Percentiles rank a stretch among this genome's conserved stretches.
phyloP scores from a whole-genome alignment of 495 filamentous ascomycete species.

The Aspergillus olivimuriae region DNA sequence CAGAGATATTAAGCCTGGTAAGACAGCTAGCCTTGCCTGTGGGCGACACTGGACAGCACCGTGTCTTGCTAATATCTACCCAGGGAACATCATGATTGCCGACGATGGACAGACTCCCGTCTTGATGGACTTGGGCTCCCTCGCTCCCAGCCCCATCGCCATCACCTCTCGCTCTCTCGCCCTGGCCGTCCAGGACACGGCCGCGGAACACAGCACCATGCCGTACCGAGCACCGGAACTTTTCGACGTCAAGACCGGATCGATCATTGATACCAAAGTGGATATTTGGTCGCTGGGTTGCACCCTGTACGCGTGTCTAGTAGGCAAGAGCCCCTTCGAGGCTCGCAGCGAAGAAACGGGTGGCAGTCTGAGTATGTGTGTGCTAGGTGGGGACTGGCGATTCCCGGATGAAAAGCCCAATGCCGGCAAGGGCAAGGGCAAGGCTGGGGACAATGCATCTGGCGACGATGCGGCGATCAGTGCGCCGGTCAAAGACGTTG shows the following conservation, averaged over 20 bases:
- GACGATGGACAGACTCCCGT: constrained; percentile 83
- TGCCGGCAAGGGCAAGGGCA: constrained; percentile 50
- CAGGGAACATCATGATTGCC: constrained; percentile 94
- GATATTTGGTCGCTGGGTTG: constrained; percentile 98
- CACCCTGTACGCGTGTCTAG: constrained; percentile 90
- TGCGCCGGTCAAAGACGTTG: constrained; percentile 74
- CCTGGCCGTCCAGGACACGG: constrained; percentile 84
- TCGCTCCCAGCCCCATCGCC: constrained; percentile 82
- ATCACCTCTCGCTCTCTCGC: constrained; percentile 90
- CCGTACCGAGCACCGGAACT: constrained; percentile 96
- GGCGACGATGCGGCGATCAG: constrained; percentile 47
- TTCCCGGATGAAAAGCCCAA: constrained; percentile 75
- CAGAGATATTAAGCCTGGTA: constrained; percentile 95
- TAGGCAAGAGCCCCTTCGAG: constrained; percentile 95
- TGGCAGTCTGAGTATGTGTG: constrained; percentile 84
- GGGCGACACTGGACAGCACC: not conserved
- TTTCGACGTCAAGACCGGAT: constrained; percentile 95
- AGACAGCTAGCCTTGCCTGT: not conserved
- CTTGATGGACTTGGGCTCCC: constrained; percentile 95
- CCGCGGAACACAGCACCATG: constrained; percentile 96
- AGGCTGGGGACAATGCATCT: constrained; percentile 27
- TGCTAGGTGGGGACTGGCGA: constrained; percentile 86
- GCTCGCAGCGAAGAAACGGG: constrained; percentile 92
- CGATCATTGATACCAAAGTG: constrained; percentile 89
- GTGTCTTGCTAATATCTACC: constrained; percentile 12